These are phyloP conservation scores for Boechera divaricarpa DNA, from an alignment of 345 rosid species.

Conservation along the genomic window DNA sequence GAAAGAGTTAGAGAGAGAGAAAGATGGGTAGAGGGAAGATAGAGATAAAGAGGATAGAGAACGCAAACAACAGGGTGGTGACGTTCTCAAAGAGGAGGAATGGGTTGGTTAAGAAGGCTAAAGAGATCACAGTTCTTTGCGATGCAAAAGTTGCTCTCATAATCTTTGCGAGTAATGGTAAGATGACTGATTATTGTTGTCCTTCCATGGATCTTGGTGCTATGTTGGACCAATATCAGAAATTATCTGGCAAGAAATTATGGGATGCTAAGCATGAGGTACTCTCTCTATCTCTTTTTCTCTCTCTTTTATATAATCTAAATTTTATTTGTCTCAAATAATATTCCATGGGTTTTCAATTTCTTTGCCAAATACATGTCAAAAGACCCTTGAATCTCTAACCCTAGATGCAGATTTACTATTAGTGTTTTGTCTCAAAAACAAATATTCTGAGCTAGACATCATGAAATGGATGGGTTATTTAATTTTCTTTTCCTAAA, in stretches of 20 bases:
- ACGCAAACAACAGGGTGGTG: constrained; percentile 75
- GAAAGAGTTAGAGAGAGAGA: constrained; percentile 21
- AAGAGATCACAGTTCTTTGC: constrained; percentile 74
- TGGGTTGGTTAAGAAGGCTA: constrained; percentile 79
- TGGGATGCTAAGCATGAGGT: constrained; percentile 99
- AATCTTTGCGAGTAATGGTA: constrained; percentile 67
- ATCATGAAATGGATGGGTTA: constrained; percentile 49
- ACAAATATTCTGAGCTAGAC: constrained; percentile 36
- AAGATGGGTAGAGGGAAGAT: constrained; percentile 84
- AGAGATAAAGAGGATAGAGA: constrained; percentile 86
- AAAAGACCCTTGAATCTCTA: constrained; percentile 48
- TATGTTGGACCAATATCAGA: constrained; percentile 80
- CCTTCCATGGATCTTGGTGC: constrained; percentile 68
- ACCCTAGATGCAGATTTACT: constrained; percentile 70
- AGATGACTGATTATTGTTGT: constrained; percentile 70
- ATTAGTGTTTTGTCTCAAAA: constrained; percentile 33
- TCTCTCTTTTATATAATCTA: neutral
- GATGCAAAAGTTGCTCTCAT: constrained; percentile 85
- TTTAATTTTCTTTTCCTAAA: constrained; percentile 26
- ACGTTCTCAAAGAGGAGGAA: constrained; percentile 77
- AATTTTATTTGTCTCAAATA: constrained; percentile 3
- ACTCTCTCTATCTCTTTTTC: neutral
- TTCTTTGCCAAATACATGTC: constrained; percentile 54
- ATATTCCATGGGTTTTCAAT: constrained; percentile 28
- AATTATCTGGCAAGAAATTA: constrained; percentile 71